Conservation (phyloP, 805 yeast genomes). For the Saccharomycopsis synnaedendra region DNA sequence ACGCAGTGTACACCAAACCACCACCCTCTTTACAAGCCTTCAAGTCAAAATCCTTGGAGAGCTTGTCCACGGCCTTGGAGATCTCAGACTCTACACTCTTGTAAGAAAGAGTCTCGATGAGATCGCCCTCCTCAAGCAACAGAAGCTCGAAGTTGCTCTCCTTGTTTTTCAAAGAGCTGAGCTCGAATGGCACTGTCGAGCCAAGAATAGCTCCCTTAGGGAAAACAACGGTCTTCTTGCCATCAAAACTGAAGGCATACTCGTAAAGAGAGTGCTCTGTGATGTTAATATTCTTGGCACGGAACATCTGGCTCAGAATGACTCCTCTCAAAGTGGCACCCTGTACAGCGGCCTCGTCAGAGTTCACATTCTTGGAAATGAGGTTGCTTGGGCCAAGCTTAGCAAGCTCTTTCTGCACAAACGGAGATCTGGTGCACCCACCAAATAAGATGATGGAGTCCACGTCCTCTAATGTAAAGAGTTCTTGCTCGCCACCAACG, state of each 20-base stretch:
- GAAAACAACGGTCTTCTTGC: conserved; percentile 27
- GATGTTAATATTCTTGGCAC: conserved; percentile 48
- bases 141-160: conserved; percentile 15
- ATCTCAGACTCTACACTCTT: conserved; percentile 7
- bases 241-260: conserved; percentile 8
- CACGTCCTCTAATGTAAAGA: conserved; percentile 28
- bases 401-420: conserved; percentile 54
- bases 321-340: conserved; percentile 87
- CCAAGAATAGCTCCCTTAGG: conserved; percentile 33
- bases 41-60: conserved; percentile 8
- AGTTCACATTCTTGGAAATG: conserved; percentile 77
- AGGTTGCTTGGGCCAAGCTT: conserved; percentile 45
- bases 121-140: conserved; percentile 17
- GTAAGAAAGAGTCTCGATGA: conserved; percentile 17
- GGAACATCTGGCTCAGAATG: conserved; percentile 54
- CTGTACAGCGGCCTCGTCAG: conserved; percentile 88
- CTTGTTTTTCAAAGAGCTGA: conserved; percentile 24
- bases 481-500: conserved; percentile 18
- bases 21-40: conserved; percentile 9
- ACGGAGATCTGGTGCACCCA: conserved; percentile 85
- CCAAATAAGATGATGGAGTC: conserved; percentile 74
- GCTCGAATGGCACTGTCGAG: conserved; percentile 24
- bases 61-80: conserved; percentile 3
- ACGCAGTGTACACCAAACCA: conserved; percentile 28
- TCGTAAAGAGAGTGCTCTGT: conserved; percentile 37